These are phyloP conservation scores for Thermoascus crustaceus DNA, from an alignment of 2,329 filamentous ascomycete species.

Conservation along the genomic window DNA sequence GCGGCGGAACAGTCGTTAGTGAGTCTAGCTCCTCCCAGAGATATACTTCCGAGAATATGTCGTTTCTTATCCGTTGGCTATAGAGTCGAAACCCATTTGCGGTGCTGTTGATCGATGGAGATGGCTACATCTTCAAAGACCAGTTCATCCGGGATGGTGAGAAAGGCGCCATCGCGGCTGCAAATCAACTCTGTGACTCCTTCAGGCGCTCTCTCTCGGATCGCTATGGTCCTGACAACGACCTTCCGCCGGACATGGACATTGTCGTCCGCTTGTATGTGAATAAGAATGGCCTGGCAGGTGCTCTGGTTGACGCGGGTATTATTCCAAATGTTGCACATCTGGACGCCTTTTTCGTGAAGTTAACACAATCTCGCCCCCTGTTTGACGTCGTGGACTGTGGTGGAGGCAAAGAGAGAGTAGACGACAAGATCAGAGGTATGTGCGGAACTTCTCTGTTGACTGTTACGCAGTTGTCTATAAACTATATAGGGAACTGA, in stretches of 20 bases:
- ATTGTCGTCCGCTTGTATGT: conserved; percentile 45
- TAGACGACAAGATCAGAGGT: conserved; percentile 49
- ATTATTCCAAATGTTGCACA: conserved; percentile 18
- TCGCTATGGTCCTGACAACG: conserved; percentile 25
- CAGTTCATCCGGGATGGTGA: conserved; percentile 35
- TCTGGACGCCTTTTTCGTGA: conserved; percentile 13
- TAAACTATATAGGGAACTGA: background rate
- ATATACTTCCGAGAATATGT: background rate
- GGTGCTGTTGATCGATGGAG: conserved; percentile 51
- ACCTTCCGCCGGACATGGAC: conserved; percentile 26
- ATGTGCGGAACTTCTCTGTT: conserved; percentile 17
- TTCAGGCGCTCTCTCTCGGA: background rate
- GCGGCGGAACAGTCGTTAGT: background rate
- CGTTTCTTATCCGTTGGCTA: background rate
- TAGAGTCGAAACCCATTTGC: conserved; percentile 44
- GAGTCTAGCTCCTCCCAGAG: background rate
- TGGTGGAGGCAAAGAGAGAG: conserved; percentile 49
- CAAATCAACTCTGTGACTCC: background rate
- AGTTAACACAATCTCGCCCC: conserved; percentile 28
- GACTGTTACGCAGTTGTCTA: no score
- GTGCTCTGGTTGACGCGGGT: conserved; percentile 37
- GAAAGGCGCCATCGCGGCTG: conserved; percentile 34
- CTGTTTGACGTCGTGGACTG: conserved; percentile 51
- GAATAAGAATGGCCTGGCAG: conserved; percentile 41
- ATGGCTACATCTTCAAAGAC: conserved; percentile 46